Base-by-base conservation (phyloP, 177 flowering plant genomes). In the Tripterygium wilfordii region DNA sequence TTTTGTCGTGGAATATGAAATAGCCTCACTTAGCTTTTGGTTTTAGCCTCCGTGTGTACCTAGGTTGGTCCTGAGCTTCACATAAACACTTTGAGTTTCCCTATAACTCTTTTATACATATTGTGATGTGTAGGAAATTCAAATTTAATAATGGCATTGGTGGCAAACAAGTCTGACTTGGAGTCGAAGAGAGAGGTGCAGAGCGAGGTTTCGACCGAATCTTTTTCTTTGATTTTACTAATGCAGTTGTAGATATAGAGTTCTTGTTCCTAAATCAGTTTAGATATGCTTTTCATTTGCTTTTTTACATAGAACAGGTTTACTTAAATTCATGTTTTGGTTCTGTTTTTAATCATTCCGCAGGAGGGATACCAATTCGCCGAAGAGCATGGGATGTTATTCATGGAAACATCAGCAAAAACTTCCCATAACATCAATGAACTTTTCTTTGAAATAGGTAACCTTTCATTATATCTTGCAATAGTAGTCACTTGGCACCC, bases 371-470 rank as follows among this genome's bases (percentile, higher is more conserved):
- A 69, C 51, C 58, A 59, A 36, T 69, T 59, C 58, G 68, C 82
- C 17, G 60, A 71, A 15, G 88, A 76, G 24, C 78, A 76, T 48
- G 84, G 82, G 9, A 65, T 81, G 67, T 54, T 76, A 23, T 76
- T 68, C 58, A 60, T 74, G 6, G 88, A 81, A 62, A 71, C 88
- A 26, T 81, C 88, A 32, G 88, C 88, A 25, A 78, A 74, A 51
- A 65, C 72, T 49, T 62, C 84, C 4, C 57, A 51, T 23, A 78
- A 81, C 36, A 60, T 78, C 33, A 78, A 78, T 47, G 88, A 81
- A 21, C 71, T 81, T n/a, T 78, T 78, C 54, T 63, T 54, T 39
- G 84, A 74, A 48, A 78, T 81, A 56, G 87, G 87, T 80, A 66
- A 41, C 3, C 3, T 45, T 21, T 36, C 31, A 24, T 48, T 23